Conservation (phyloP, 345 rosid species). For the Sonneratia caseolaris region DNA sequence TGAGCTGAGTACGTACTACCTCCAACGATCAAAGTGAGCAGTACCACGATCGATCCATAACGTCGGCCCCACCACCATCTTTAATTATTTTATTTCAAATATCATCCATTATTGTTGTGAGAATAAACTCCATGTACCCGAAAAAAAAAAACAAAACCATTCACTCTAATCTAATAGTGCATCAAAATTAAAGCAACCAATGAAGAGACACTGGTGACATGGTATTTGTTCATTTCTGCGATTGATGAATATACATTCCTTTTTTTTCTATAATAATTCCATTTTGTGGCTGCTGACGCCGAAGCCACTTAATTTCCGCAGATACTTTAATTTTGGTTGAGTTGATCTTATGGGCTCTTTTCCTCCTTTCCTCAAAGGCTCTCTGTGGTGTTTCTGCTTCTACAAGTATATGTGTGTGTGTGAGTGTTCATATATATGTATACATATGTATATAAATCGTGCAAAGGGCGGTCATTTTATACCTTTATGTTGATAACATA, state of each 20-base stretch:
- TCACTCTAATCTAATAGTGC: not conserved
- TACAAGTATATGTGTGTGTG: not conserved
- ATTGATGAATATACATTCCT: not conserved
- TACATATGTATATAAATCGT: too few species aligned
- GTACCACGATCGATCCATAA: not conserved
- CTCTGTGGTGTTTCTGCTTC: not conserved
- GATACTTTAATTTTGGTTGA: not conserved
- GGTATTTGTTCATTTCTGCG: too few species aligned
- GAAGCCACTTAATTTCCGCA: not conserved
- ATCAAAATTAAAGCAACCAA: too few species aligned
- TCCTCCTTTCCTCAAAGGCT: not conserved
- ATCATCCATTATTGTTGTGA: not conserved
- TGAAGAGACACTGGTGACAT: too few species aligned
- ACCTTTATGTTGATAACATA: not conserved
- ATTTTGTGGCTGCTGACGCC: slow-evolving; percentile 1
- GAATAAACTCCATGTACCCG: too few species aligned
- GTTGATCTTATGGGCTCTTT: not conserved
- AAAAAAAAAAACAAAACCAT: not conserved
- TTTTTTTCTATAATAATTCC: not conserved
- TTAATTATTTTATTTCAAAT: not conserved
- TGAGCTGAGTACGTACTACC: not conserved
- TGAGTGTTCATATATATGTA: not conserved
- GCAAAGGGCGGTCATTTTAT: too few species aligned
- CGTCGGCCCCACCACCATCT: not conserved
- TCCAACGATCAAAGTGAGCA: not conserved